A percentile compares a stretch with the other conserved stretches of the same genome.
Conservation (phyloP, 495 filamentous ascomycete species). For the Aspergillus diversus region DNA sequence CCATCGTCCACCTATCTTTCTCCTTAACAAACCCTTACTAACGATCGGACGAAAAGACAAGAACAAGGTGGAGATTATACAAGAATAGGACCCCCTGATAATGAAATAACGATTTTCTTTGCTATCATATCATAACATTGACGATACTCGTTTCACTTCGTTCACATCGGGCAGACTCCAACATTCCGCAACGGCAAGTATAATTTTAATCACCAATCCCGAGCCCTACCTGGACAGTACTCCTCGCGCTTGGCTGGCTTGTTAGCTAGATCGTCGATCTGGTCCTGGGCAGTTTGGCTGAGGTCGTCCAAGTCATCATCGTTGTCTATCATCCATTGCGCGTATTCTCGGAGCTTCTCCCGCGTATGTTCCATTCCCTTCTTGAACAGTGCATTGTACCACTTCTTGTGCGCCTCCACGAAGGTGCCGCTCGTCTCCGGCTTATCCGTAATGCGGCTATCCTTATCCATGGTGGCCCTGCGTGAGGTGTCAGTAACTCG, state of each 20-base stretch:
- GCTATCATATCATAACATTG: too few species aligned
- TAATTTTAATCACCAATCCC: too few species aligned
- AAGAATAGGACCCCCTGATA: constrained; percentile 28
- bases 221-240: too few species aligned
- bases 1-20: background rate
- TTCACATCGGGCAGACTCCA: too few species aligned
- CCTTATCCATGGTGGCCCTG: background rate
- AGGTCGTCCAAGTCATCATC: background rate
- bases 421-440: background rate
- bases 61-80: constrained; percentile 43
- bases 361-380: background rate
- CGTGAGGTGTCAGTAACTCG: background rate
- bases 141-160: too few species aligned
- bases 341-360: background rate
- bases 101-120: background rate
- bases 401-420: background rate
- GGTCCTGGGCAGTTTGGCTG: background rate
- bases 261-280: background rate
- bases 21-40: too few species aligned
- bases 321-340: background rate
- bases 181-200: too few species aligned
- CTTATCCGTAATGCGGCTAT: background rate
- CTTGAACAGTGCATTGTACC: background rate
- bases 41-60: constrained; percentile 34
- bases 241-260: too few species aligned